phyloP scores from a whole-genome alignment of 257 asterid species.

The Linderniella brevidens region DNA sequence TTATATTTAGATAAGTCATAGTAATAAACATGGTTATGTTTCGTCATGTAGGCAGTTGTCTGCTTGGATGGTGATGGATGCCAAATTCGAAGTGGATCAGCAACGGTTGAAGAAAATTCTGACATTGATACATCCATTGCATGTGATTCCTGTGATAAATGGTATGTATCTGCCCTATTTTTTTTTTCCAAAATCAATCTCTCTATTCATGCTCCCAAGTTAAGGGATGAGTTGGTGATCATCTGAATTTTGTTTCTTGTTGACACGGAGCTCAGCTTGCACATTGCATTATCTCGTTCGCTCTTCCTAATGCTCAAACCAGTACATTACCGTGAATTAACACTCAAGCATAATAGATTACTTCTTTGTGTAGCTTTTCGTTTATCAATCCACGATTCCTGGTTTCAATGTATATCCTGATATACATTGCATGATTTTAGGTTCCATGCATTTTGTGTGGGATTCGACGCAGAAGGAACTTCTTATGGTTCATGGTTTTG shows the following conservation, averaged over 20 bases:
- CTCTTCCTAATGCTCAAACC: too few species aligned
- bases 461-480: constrained; percentile 83
- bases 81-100: constrained; percentile 64
- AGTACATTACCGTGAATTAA: too few species aligned
- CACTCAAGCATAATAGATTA: too few species aligned
- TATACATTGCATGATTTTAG: constrained; percentile 25
- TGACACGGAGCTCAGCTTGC: too few species aligned
- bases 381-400: too few species aligned
- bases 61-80: constrained; percentile 96
- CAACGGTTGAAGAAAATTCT: constrained; percentile 49
- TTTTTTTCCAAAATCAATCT: background rate
- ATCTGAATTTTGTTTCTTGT: too few species aligned
- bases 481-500: constrained; percentile 89
- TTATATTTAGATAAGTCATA: constrained; percentile 12
- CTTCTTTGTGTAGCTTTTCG: too few species aligned
- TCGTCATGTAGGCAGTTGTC: constrained; percentile 78
- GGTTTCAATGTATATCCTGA: background rate
- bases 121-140: constrained; percentile 93
- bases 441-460: constrained; percentile 98
- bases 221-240: background rate
- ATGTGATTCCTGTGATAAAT: constrained; percentile 91
- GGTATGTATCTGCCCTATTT: constrained; percentile 26
- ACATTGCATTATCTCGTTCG: too few species aligned
- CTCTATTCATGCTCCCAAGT: background rate
- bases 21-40: constrained; percentile 19